phyloP scores from a whole-genome alignment of 768 basidiomycete species.

The Rhizopogon vulgaris region DNA sequence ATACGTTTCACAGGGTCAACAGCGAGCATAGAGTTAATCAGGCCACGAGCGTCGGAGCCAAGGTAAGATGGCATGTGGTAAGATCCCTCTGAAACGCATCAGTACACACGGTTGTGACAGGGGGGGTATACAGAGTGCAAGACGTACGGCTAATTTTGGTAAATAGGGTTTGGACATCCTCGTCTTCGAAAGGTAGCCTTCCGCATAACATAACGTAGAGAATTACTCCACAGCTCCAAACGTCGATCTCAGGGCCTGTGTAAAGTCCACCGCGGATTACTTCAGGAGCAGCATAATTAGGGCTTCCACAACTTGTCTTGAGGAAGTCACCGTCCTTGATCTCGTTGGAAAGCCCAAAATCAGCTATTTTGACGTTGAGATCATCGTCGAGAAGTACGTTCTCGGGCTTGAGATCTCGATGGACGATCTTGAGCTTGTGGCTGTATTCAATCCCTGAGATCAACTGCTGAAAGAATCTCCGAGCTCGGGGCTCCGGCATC shows the following conservation, averaged over 20 bases:
- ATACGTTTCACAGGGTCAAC: conserved; percentile 95
- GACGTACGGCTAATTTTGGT: conserved; percentile 85
- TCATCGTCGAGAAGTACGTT: conserved; percentile 85
- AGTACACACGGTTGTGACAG: background rate
- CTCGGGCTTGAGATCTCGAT: conserved; percentile 97
- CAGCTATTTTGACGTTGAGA: conserved; percentile 95
- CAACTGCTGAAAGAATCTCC: conserved; percentile 97
- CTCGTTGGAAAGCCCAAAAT: conserved; percentile 94
- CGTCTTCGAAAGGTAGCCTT: conserved; percentile 93
- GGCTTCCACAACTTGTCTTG: conserved; percentile 95
- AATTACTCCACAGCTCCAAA: conserved; percentile 99
- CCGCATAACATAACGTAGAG: conserved; percentile 98
- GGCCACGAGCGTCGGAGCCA: conserved; percentile 65
- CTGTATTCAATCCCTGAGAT: conserved; percentile 97
- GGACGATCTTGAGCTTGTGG: conserved; percentile 94
- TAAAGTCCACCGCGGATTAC: conserved; percentile 94
- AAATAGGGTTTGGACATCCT: conserved; percentile 88
- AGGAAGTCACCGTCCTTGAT: conserved; percentile 96
- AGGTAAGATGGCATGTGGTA: conserved; percentile 84
- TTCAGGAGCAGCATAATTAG: conserved; percentile 98
- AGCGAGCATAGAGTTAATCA: conserved; percentile 86
- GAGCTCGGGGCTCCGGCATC: conserved; percentile 82
- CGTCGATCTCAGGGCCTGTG: conserved; percentile 96
- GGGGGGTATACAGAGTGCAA: background rate
- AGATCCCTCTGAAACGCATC: conserved; percentile 62